Evolutionary conservation across 2,329 filamentous ascomycete species (phyloP).

Genomic region (Dactylellina parvicollis): DNA sequence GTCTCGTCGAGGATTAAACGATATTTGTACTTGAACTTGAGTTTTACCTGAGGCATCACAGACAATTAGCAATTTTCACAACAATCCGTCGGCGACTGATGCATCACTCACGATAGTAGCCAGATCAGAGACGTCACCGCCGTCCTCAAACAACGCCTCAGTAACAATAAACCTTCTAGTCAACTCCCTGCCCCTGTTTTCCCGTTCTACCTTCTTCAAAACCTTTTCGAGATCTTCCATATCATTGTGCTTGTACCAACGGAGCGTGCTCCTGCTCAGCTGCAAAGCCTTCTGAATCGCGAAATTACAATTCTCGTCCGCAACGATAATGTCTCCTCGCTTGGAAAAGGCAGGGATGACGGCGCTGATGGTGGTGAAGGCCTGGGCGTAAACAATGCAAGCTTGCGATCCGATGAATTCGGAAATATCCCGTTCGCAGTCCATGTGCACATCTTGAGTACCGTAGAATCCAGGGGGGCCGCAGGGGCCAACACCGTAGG

Average conservation of each 20-base stretch:
- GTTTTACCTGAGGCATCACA: slow-evolving; percentile 71
- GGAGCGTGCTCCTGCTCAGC: slow-evolving; percentile 86
- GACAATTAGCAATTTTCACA: slow-evolving; percentile 42
- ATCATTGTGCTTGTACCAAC: slow-evolving; percentile 96
- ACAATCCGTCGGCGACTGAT: background rate
- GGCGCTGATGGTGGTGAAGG: slow-evolving; percentile 95
- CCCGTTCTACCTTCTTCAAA: slow-evolving; percentile 83
- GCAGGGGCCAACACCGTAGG: slow-evolving; percentile 95
- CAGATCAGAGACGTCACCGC: slow-evolving; percentile 84
- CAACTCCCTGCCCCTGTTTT: slow-evolving; percentile 84
- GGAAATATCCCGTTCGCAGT: slow-evolving; percentile 92
- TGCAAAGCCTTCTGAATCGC: slow-evolving; percentile 93
- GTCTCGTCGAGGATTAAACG: slow-evolving; percentile 97
- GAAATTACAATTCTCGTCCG: slow-evolving; percentile 91
- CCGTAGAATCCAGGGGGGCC: slow-evolving; percentile 98
- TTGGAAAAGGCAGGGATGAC: slow-evolving; percentile 98
- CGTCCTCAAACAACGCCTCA: slow-evolving; percentile 90
- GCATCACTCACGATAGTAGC: slow-evolving; percentile 77
- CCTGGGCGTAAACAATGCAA: slow-evolving; percentile 94
- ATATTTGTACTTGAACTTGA: slow-evolving; percentile 98
- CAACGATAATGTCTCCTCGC: slow-evolving; percentile 95
- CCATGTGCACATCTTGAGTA: slow-evolving; percentile 97
- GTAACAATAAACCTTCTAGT: slow-evolving; percentile 96
- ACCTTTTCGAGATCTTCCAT: slow-evolving; percentile 91
- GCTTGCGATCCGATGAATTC: slow-evolving; percentile 85